Base-by-base conservation (phyloP, 2,329 filamentous ascomycete genomes). In the Malbranchea cinnamomea region DNA sequence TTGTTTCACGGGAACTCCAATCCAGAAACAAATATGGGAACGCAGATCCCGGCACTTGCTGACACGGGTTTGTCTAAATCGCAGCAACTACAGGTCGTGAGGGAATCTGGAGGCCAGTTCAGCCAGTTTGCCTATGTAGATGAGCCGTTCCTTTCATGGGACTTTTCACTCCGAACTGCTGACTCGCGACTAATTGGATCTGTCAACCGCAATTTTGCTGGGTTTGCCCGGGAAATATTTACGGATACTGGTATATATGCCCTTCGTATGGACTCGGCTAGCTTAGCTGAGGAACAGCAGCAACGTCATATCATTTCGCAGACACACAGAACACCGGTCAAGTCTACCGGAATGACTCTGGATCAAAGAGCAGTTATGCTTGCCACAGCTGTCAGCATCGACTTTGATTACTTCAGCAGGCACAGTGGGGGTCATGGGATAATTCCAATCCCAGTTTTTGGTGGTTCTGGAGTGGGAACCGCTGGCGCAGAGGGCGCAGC, bases 401-500 rank as follows among this genome's bases (percentile, higher is more conserved):
- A 77, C 42, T 76, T 75, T 36, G 72, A 77, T 45, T 77, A 76
- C 49, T 77, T 77, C 52, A 74, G 69, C 34, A 59, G 70, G 2
- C 68, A 74, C 37, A 71, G 66, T 31, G 48, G 55, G 11, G 46
- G 53, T 2, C 59, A 59, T 6, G 52, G 61, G 10, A 47, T 62
- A 24, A 56, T 63, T 1, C 70, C 70, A 0, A 43, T 72, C 28
- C 65, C 60, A 52, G 54, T 68, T 35, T 60, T 62, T 1, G 57
- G 53, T 5, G 44, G 52, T 6, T 59, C 58, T 19, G 57, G 49
- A 11, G 59, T 55, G 20, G 59, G 57, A 7, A 55, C 56, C 4
- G 45, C 50, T 30, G 44, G 42, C 23, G 52, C 49, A 27, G 43
- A 37, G 11, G 54, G 53, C 19, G 49, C 41, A n/a, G 47, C 43